Evolutionary conservation across 768 basidiomycete genomes (phyloP).

Genomic region (Mycena olivaceomarginata): DNA sequence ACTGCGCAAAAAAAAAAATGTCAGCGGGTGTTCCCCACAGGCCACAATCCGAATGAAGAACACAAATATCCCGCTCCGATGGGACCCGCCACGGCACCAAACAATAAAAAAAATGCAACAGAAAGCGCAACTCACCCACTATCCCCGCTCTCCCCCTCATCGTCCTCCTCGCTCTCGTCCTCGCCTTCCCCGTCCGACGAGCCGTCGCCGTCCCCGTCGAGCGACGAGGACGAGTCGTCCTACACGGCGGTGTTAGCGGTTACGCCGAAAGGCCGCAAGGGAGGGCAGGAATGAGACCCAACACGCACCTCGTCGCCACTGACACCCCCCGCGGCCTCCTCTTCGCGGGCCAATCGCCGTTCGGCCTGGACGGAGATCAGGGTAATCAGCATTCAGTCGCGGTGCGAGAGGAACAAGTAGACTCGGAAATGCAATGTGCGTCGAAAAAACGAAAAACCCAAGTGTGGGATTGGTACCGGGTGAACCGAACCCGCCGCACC

Average conservation of each 20-base stretch:
- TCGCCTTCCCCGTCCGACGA: conserved; percentile 78
- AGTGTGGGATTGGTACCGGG: no score
- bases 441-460: not conserved
- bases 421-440: not conserved
- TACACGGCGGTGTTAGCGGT: conserved; percentile 65
- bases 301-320: conserved; percentile 44
- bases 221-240: conserved; percentile 67
- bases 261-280: not conserved
- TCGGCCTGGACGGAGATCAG: conserved; percentile 30
- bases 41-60: no score
- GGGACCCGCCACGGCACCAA: no score
- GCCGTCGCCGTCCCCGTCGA: conserved; percentile 76
- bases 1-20: conserved; percentile 51
- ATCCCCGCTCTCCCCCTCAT: conserved; percentile 72
- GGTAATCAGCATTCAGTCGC: not conserved
- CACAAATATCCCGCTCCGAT: no score
- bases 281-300: not conserved
- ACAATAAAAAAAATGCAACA: not conserved
- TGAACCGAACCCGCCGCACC: no score
- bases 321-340: conserved; percentile 49
- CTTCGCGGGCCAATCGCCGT: conserved; percentile 45
- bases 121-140: conserved; percentile 38
- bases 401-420: not conserved
- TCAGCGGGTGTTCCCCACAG: not conserved
- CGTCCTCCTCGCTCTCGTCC: conserved; percentile 80